Evolutionary conservation across 345 rosid genomes (phyloP).

Genomic region (Laguncularia racemosa): DNA sequence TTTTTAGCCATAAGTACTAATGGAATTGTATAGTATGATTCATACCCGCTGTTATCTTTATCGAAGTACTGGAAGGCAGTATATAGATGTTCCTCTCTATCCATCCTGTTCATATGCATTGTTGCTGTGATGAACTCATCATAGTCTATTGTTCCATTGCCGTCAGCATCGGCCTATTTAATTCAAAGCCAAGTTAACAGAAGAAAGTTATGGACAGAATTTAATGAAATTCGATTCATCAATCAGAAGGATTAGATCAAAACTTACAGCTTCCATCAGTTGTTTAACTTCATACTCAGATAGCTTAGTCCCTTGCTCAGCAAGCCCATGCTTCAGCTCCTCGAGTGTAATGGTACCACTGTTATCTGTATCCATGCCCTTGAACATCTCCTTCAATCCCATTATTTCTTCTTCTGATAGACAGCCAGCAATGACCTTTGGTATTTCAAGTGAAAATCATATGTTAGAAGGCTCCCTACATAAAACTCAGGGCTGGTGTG

Average conservation of each 20-base stretch:
- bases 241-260: neutral
- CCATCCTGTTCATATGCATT: slow-evolving; percentile 48
- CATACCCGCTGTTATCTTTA: slow-evolving; percentile 49
- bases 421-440: slow-evolving; percentile 94
- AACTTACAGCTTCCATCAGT: slow-evolving; percentile 89
- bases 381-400: slow-evolving; percentile 97
- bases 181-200: no score
- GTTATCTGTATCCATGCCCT: slow-evolving; percentile 73
- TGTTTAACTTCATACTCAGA: slow-evolving; percentile 84
- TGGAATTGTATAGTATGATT: neutral
- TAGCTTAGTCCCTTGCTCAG: slow-evolving; percentile 84
- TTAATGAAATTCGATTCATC: neutral
- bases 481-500: neutral
- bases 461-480: neutral
- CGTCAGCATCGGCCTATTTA: slow-evolving; percentile 66
- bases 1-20: no score
- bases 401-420: slow-evolving; percentile 94
- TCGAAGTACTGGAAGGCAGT: slow-evolving; percentile 51
- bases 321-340: slow-evolving; percentile 85
- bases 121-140: slow-evolving; percentile 50
- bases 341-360: slow-evolving; percentile 95
- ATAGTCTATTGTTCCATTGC: slow-evolving; percentile 42
- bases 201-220: neutral
- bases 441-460: neutral
- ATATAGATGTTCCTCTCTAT: slow-evolving; percentile 46